These are phyloP conservation scores for Umbelopsis vinacea DNA, from an alignment of 192 early-diverging fungal genomes.

Conservation along the genomic window DNA sequence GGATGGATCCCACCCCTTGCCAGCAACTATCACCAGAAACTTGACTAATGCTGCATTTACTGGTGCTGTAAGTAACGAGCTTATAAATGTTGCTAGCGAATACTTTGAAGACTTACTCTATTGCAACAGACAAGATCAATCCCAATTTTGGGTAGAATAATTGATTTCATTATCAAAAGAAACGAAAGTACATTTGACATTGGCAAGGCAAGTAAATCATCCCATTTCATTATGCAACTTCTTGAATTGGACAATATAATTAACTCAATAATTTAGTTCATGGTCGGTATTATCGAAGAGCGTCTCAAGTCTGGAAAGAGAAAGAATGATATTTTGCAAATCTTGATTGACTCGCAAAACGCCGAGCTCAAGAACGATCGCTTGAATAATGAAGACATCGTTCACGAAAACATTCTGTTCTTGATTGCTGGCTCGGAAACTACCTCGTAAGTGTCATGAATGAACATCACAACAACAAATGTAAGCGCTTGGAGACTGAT, in stretches of 20 bases:
- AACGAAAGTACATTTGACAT: not conserved
- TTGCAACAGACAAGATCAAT: not conserved
- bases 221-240: not conserved
- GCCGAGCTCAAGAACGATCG: constrained; percentile 37
- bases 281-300: constrained; percentile 24
- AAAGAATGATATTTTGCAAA: constrained; percentile 51
- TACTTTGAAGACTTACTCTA: not conserved
- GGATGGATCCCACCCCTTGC: constrained; percentile 43
- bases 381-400: constrained; percentile 45
- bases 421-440: constrained; percentile 44
- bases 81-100: not conserved
- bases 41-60: constrained; percentile 3
- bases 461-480: not conserved
- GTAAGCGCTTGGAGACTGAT: not conserved
- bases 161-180: not conserved
- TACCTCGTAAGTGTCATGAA: not conserved
- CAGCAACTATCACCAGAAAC: constrained; percentile 24
- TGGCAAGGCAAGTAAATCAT: not conserved
- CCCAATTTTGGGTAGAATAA: not conserved
- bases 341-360: constrained; percentile 46
- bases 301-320: constrained; percentile 19
- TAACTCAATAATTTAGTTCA: constrained; percentile 22
- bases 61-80: not conserved
- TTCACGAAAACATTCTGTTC: constrained; percentile 44
- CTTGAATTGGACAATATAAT: no score